Evolutionary conservation across 179 eudicot species (phyloP), one percentile per base, ranked within the genome.

Genomic region (Silene coronaria): DNA sequence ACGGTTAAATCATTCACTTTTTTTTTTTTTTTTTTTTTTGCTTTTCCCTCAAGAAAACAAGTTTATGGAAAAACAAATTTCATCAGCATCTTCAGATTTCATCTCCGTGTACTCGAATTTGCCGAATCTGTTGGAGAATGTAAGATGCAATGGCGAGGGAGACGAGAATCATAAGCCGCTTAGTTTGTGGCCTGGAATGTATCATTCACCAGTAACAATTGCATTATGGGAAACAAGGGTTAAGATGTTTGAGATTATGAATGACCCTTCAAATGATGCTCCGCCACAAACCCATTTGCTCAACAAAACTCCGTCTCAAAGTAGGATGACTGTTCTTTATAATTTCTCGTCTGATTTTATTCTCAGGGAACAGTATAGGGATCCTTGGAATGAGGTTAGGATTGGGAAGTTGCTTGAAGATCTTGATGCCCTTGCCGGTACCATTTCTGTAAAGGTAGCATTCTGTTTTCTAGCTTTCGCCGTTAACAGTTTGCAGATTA

Each of bases 381-480:
- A 95, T 80, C 88, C 98, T 22, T 90, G 96, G 94, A 88, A 91
- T 82, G 91, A 90, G 85, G 89, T 96, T 80, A 84, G 97, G 64
- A 87, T 93, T 86, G 99, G 97, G 79, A 96, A 91, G 72, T 82
- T 96, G 91, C 96, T 93, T 61, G 98, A 96, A 75, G 99, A 96
- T 76, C 98, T 96, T 82, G 99, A 96, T 90, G 99, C 98, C 19
- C 88, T 96, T 57, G 99, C 99, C 65, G 99, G 97, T 22, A 92
- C 97, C 76, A 90, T 95, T 63, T 92, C 99, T 71, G 96, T 94
- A 62, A 94, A 89, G 89, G 99, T 92, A 84, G 74, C 17, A 13
- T 22, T 45, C 9, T 22, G 51, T 42, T 38, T 19, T 34, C 36
- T 30, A 17, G 22, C 3, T 19, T 30, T 66, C 5, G 14, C 5